Evolutionary conservation across 2,329 filamentous ascomycete genomes (phyloP).

Genomic region (Epichloe aotearoae): DNA sequence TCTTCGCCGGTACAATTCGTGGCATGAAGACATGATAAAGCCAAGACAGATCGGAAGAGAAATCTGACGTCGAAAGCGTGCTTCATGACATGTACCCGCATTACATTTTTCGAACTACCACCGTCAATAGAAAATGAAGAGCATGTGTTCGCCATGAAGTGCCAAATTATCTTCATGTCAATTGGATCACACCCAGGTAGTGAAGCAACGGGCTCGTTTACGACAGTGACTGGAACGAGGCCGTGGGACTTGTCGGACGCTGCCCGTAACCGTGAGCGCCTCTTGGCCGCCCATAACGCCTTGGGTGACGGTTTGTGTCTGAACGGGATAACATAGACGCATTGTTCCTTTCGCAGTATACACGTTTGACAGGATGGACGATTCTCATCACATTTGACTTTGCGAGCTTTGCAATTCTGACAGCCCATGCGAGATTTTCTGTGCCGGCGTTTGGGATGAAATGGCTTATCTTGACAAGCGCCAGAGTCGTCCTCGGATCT

Average conservation of each 20-base stretch:
- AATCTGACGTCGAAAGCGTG: constrained; percentile 39
- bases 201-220: constrained; percentile 7
- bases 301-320: constrained; percentile 7
- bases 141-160: constrained; percentile 35
- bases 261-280: neutral
- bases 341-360: constrained; percentile 31
- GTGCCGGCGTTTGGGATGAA: constrained; percentile 37
- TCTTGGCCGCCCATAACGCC: neutral
- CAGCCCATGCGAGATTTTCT: constrained; percentile 42
- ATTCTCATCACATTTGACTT: constrained; percentile 41
- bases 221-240: constrained; percentile 7
- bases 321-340: constrained; percentile 26
- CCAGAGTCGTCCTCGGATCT: neutral
- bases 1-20: constrained; percentile 2
- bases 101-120: constrained; percentile 22
- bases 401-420: constrained; percentile 40
- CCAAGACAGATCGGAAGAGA: constrained; percentile 42
- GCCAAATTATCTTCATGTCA: constrained; percentile 44
- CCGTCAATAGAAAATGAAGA: constrained; percentile 31
- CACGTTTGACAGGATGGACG: constrained; percentile 37
- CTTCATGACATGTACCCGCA: constrained; percentile 33
- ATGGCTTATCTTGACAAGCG: constrained; percentile 10
- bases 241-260: neutral
- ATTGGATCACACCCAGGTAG: constrained; percentile 14
- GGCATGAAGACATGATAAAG: constrained; percentile 33